Base-by-base conservation (phyloP, 768 basidiomycete species). In the Rhizopogon roseolus region DNA sequence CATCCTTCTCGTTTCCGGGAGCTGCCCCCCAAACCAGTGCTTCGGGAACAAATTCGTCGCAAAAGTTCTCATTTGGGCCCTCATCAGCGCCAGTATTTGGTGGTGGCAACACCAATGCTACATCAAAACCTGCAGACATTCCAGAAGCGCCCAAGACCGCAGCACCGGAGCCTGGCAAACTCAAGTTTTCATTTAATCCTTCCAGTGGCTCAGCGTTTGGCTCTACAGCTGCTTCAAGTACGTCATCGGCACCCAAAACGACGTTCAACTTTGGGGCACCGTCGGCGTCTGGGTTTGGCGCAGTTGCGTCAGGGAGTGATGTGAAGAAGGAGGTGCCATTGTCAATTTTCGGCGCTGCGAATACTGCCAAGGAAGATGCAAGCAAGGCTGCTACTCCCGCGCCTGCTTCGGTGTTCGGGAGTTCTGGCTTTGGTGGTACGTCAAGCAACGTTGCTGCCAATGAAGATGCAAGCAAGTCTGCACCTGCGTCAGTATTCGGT, bases 281-380 rank as follows among this genome's bases (percentile, higher is more conserved):
- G 10, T 61, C 64, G 7, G 29, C 54, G 42, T 55, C 67, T 11
- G 43, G 62, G 13, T 69, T 71, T 54, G 57, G 57, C 10, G 29
- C 59, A 6, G 32, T 64, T 22, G 32, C 61, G 22, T 53, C 58
- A 27, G 55, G 52, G 54, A 36, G 55, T 63, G 66, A 58, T 44
- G 41, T 55, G 28, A 64, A 67, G 52, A 68, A 64, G 42, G 50
- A 61, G 25, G 37, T 60, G 6, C 62, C 69, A 4, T 62, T 67
- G 6, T 77, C 57, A 71, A 56, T 57, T 73, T 79, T 57, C 72
- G 70, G n/a, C 54, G 69, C 44, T 42, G 27, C 64, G 29, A 62
- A 51, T 36, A 43, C 37, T 22, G 10, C 50, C n/a, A 49, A 49
- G n/a, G 53, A 36, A 9, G 42, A 40, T 46, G 55, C 40, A 29